Base-by-base conservation (phyloP, 2,329 filamentous ascomycete genomes). In the Botrytis porri region DNA sequence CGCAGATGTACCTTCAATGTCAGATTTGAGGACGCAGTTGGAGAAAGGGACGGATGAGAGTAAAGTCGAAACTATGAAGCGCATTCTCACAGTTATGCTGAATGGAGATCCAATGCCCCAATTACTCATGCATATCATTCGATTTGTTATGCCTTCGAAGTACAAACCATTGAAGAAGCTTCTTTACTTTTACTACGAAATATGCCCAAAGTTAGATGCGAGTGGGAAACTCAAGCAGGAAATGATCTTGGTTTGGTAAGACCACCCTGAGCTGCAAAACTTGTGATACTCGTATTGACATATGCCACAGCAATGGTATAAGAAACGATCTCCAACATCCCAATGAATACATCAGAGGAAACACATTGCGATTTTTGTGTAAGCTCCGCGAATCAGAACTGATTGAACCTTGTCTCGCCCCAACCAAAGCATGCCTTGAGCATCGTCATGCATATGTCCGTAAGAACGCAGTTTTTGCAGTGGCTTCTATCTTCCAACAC, bases 131-230 rank as follows among this genome's bases (percentile, higher is more conserved):
- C 96, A 98, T 85, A 99, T 99, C 81, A 99, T 99, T 83, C 94
- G 96, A 82, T 99, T 99, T 82, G 95, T 99, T 79, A 99, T 99
- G 96, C 96, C 96, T 22, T 97, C 94, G 76, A 98, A 97, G 86
- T 94, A 93, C 84, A 99, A 99, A 86, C 86, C 92, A 60, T 86
- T 99, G 80, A 99, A 99, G 89, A 99, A 99, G 86, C 88, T 99
- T 75, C 89, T 99, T 72, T 99, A 99, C 85, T 96, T 99, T 83
- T 99, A 99, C 86, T 98, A 98, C 82, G 96, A 99, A 85, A 96
- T 98, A 82, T 98, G 96, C 83, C 96, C 95, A 59, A 99, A 99
- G 86, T 90, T 94, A 73, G 96, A 99, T 83, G 87, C 91, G 71
- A 91, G 87, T 81, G 96, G 96, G 80, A 99, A 98, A 88, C 86